These are phyloP conservation scores for Amoeboaphelidium protococcarum DNA, from an alignment of 371 early-diverging fungal species.

Conservation along the genomic window DNA sequence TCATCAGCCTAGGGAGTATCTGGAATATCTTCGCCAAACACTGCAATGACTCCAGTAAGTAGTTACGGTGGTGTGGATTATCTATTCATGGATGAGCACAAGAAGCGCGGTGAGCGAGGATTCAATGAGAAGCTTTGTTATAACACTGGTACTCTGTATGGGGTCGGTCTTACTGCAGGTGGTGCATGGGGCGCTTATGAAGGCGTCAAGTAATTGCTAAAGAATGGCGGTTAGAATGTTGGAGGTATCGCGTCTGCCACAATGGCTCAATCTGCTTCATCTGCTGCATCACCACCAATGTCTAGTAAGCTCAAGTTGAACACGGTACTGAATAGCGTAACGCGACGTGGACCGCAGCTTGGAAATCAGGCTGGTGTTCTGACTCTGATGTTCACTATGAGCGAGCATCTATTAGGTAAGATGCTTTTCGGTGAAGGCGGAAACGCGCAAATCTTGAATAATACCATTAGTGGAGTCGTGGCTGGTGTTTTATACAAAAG, in stretches of 20 bases:
- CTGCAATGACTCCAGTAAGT: no score
- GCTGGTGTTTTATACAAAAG: no score
- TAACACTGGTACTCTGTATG: background rate
- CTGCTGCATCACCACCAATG: background rate
- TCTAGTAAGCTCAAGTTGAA: constrained; percentile 49
- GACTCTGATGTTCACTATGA: constrained; percentile 8
- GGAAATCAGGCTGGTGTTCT: constrained; percentile 57
- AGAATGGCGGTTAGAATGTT: no score
- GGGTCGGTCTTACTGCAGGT: background rate
- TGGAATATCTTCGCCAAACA: no score
- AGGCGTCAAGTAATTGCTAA: background rate
- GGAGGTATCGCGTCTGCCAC: no score
- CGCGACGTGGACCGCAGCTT: constrained; percentile 58
- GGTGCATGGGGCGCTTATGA: background rate
- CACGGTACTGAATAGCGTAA: constrained; percentile 50
- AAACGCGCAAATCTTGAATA: no score
- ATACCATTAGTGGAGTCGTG: no score
- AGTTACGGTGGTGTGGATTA: background rate
- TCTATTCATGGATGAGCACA: background rate
- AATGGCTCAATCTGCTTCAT: no score
- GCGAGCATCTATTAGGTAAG: background rate
- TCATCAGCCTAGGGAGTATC: no score
- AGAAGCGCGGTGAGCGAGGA: background rate
- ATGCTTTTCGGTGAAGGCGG: no score
- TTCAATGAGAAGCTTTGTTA: background rate